Evolutionary conservation across 2,329 filamentous ascomycete genomes (phyloP).

Genomic region (Ophiocordyceps camponoti-rufipedis): DNA sequence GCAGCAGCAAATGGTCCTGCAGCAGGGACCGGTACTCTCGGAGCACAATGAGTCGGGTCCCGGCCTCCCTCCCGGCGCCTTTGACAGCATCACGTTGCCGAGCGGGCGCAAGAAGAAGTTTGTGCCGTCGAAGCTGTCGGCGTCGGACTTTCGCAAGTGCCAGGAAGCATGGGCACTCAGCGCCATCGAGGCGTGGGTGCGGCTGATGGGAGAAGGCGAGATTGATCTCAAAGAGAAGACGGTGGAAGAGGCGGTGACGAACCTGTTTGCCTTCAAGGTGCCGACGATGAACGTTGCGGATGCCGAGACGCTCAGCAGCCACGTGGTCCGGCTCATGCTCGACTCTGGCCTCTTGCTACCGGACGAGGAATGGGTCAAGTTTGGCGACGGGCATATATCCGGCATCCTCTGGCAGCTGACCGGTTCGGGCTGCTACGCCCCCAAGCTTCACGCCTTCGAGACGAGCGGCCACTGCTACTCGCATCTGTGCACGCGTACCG

Average conservation of each 20-base stretch:
- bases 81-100: slow-evolving; percentile 74
- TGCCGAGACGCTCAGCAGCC: slow-evolving; percentile 67
- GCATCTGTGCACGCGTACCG: slow-evolving; percentile 77
- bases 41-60: slow-evolving; percentile 34
- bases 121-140: slow-evolving; percentile 64
- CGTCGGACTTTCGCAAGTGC: slow-evolving; percentile 69
- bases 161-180: slow-evolving; percentile 85
- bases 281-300: slow-evolving; percentile 98
- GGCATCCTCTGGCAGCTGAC: slow-evolving; percentile 91
- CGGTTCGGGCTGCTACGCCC: slow-evolving; percentile 77
- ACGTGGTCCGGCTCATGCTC: slow-evolving; percentile 67
- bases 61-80: slow-evolving; percentile 35
- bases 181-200: slow-evolving; percentile 71
- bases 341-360: slow-evolving; percentile 58
- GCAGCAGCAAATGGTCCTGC: slow-evolving; percentile 28
- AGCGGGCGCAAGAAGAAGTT: slow-evolving; percentile 67
- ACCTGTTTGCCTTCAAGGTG: slow-evolving; percentile 83
- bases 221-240: slow-evolving; percentile 70
- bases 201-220: slow-evolving; percentile 79
- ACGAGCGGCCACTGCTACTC: slow-evolving; percentile 74
- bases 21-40: slow-evolving; percentile 33
- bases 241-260: slow-evolving; percentile 73
- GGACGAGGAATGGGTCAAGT: slow-evolving; percentile 97
- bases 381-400: slow-evolving; percentile 61
- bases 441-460: slow-evolving; percentile 57